These are phyloP conservation scores for Breviolum minutum DNA, from an alignment of 73 alveolate species.

Conservation along the genomic window DNA sequence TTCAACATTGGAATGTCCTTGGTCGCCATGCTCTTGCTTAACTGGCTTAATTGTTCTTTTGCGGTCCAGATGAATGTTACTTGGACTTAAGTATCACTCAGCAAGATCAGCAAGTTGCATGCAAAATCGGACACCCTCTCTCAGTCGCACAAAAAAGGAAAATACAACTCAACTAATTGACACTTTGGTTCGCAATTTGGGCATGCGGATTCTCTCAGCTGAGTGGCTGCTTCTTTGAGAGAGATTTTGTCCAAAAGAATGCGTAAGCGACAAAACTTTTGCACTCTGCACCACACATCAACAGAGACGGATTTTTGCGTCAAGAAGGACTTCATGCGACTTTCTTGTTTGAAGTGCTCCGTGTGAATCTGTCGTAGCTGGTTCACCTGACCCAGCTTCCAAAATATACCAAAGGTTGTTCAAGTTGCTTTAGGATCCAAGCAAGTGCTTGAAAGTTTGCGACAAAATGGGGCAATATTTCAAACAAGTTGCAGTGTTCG, in stretches of 20 bases:
- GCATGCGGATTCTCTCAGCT: not conserved
- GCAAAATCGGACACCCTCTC: not conserved
- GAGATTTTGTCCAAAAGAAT: slow-evolving; percentile 60
- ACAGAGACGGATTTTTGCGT: slow-evolving; percentile 75
- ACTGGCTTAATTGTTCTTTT: not conserved
- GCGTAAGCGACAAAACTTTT: slow-evolving; percentile 44
- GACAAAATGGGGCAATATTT: too few relatives aligned
- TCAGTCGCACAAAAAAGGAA: not conserved
- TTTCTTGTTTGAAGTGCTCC: slow-evolving; percentile 71
- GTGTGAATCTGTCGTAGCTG: slow-evolving; percentile 79
- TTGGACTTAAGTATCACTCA: too few relatives aligned
- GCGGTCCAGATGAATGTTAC: too few relatives aligned
- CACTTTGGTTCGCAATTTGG: not conserved
- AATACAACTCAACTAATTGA: too few relatives aligned
- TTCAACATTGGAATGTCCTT: slow-evolving; percentile 80
- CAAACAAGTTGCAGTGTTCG: slow-evolving; percentile 30
- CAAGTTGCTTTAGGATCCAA: too few relatives aligned
- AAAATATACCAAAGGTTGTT: too few relatives aligned
- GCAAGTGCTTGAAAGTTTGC: too few relatives aligned
- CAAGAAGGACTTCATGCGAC: slow-evolving; percentile 44
- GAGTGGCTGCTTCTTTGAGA: slow-evolving; percentile 25
- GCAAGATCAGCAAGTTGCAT: not conserved
- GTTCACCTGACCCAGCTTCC: slow-evolving; percentile 17
- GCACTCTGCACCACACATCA: slow-evolving; percentile 93
- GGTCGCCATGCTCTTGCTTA: not conserved